phyloP scores from a whole-genome alignment of 345 rosid genomes.

The Ricinus communis region DNA sequence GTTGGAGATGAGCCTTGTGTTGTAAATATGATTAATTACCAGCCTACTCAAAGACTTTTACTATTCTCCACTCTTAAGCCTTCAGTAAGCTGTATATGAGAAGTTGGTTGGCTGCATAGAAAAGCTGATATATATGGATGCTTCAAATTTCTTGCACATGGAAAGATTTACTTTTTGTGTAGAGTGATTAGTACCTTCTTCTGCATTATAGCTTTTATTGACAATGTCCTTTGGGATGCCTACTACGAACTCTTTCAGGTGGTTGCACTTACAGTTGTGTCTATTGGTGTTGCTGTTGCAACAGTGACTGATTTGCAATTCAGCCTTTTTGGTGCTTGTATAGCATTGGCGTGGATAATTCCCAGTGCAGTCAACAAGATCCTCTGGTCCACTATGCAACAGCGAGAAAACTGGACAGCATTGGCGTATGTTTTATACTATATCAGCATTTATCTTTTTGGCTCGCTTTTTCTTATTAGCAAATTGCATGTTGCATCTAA shows the following conservation, averaged over 20 bases:
- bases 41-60: background rate
- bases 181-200: background rate
- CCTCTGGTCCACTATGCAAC: constrained; percentile 91
- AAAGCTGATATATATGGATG: background rate
- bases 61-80: background rate
- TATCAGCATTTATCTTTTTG: background rate
- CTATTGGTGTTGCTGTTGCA: constrained; percentile 89
- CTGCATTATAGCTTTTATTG: background rate
- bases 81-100: background rate
- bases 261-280: constrained; percentile 69
- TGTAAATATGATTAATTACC: too few species aligned
- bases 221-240: background rate
- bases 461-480: too few species aligned
- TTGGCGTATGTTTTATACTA: constrained; percentile 61
- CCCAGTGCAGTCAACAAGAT: constrained; percentile 94
- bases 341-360: constrained; percentile 90
- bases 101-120: background rate
- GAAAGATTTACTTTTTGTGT: background rate
- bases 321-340: constrained; percentile 81
- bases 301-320: constrained; percentile 94
- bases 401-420: constrained; percentile 90
- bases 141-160: background rate
- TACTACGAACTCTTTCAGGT: constrained; percentile 50
- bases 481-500: constrained; percentile 6
- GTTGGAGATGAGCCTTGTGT: too few species aligned